Evolutionary conservation across 2,329 filamentous ascomycete species (phyloP), one percentile per base, ranked within the genome.

Genomic region (Triangularia verruculosa): DNA sequence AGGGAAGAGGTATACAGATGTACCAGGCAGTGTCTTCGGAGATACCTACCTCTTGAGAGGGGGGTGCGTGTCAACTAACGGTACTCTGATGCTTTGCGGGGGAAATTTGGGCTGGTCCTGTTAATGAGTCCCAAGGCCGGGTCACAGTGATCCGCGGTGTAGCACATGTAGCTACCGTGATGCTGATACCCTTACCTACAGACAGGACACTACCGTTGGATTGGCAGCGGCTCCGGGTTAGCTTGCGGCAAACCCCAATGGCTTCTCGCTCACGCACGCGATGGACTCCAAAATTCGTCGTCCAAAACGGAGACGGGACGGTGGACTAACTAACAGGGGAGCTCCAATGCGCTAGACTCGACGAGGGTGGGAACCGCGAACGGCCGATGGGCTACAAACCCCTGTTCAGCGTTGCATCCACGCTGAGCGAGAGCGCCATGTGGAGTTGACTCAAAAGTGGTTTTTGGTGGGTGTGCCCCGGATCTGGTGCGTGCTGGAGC

Each of bases 251-350:
- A 39, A 39, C 34, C 34, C 34, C 34, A n/a, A 39, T 53, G 17
- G 20, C 47, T 53, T 53, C n/a, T 25, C 24, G 5, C 24, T 25
- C 47, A 53, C 13, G 20, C 47, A 53, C 13, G 20, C 34, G 20
- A 25, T 25, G 20, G 47, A 39, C 54, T 32, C 59, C 53, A 52
- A 62, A 51, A 61, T 59, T 59, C 57, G 58, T 60, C 58, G 51
- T 57, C 61, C 61, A 62, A 63, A 69, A 69, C 66, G 66, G 66
- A 67, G 64, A 57, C 62, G 65, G 65, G 63, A 67, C 66, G 66
- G 66, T 61, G 66, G 54, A 39, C 27, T 24, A 53, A n/a, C n/a
- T n/a, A n/a, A n/a, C 64, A 61, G 54, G 64, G 67, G 63, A 59
- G 24, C 39, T 20, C 30, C 34, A n/a, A 53, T 65, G 34, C 24